Conservation (phyloP, 2,329 filamentous ascomycete genomes). For the Calonectria montana region DNA sequence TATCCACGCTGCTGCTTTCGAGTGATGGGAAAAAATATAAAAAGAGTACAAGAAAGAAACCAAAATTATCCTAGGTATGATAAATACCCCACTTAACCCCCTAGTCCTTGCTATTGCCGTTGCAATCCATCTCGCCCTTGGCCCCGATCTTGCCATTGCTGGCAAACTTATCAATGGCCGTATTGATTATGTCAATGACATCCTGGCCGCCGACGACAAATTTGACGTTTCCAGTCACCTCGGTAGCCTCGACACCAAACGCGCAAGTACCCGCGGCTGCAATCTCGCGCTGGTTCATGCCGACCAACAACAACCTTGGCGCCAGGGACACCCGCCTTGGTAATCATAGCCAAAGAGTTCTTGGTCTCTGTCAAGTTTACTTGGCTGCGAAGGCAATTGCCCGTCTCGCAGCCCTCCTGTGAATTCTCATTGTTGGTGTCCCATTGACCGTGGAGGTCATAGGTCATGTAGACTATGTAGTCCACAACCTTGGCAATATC, state of each 20-base stretch:
- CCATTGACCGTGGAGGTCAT: slow-evolving; percentile 45
- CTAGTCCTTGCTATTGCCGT: neutral
- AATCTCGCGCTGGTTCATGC: neutral
- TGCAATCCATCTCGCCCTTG: neutral
- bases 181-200: neutral
- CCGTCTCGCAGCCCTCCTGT: neutral
- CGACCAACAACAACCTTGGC: slow-evolving; percentile 13
- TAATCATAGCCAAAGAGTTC: slow-evolving; percentile 45
- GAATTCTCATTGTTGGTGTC: neutral
- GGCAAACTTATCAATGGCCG: neutral
- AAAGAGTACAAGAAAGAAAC: too few relatives aligned
- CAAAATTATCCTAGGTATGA: too few relatives aligned
- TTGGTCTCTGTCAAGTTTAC: slow-evolving; percentile 52
- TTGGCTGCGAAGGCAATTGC: neutral
- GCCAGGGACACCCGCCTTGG: slow-evolving; percentile 17
- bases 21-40: too few relatives aligned
- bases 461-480: slow-evolving; percentile 45
- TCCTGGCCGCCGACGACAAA: neutral
- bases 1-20: too few relatives aligned
- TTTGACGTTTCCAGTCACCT: neutral
- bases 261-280: neutral
- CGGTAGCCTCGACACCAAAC: neutral
- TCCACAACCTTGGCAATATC: slow-evolving; percentile 15
- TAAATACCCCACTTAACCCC: neutral
- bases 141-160: neutral